These are phyloP conservation scores for Scheffersomyces segobiensis DNA, from an alignment of 1,139 yeast species.

Conservation along the genomic window DNA sequence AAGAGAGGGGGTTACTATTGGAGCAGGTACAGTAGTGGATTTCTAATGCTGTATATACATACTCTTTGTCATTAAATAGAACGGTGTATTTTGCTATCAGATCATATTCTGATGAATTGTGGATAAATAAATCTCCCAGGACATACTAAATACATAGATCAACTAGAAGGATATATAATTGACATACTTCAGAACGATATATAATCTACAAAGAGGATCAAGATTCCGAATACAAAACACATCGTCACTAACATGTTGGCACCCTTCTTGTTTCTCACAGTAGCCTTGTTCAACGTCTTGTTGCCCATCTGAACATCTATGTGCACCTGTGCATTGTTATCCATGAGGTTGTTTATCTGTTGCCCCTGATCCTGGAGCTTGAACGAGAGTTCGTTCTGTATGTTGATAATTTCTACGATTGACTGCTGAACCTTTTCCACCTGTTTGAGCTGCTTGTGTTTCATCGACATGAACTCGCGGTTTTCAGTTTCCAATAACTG, in stretches of 20 bases:
- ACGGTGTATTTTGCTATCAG: background rate
- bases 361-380: constrained; percentile 78
- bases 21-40: constrained; percentile 68
- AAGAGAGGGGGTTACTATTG: constrained; percentile 83
- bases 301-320: constrained; percentile 75
- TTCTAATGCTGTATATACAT: constrained; percentile 2
- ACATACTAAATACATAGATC: background rate
- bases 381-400: constrained; percentile 75
- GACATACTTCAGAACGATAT: constrained; percentile 30
- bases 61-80: background rate
- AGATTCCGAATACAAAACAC: constrained; percentile 61
- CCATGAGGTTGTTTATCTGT: constrained; percentile 64
- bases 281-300: constrained; percentile 68
- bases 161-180: background rate
- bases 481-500: constrained; percentile 75
- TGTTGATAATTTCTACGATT: constrained; percentile 73
- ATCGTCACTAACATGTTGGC: constrained; percentile 65
- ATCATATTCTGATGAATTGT: background rate
- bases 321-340: constrained; percentile 71
- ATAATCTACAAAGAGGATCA: constrained; percentile 65
- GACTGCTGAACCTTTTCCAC: constrained; percentile 74
- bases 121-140: background rate
- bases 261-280: constrained; percentile 66
- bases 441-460: constrained; percentile 66
- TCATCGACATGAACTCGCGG: constrained; percentile 58